Evolutionary conservation across 495 filamentous ascomycete genomes (phyloP).

Genomic region (Trichoderma orchidacearum): DNA sequence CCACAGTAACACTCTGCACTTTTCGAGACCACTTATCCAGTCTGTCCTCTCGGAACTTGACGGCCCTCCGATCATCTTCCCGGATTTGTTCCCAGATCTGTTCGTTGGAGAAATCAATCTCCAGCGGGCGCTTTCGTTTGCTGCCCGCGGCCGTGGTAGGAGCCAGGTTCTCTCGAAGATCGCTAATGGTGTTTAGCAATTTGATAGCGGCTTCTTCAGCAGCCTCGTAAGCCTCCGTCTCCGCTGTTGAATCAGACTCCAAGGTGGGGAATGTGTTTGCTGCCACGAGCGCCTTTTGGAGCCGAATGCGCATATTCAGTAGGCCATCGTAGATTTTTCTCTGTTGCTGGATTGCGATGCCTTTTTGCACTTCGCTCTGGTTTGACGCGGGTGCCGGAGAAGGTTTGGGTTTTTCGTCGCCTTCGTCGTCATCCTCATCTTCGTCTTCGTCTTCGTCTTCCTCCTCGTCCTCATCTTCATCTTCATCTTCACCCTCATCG

Average conservation of each 20-base stretch:
- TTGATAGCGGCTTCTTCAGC: constrained; percentile 82
- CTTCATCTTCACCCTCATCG: constrained; percentile 15
- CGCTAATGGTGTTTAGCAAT: constrained; percentile 66
- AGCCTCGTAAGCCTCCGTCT: constrained; percentile 43
- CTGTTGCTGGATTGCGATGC: constrained; percentile 70
- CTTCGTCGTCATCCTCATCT: neutral
- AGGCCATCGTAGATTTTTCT: constrained; percentile 74
- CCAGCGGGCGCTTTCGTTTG: constrained; percentile 46
- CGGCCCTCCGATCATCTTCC: constrained; percentile 40
- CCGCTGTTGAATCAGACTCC: constrained; percentile 20
- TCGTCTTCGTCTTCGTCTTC: constrained; percentile 24
- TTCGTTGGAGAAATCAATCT: constrained; percentile 36
- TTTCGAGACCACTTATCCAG: constrained; percentile 59
- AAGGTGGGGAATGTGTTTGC: constrained; percentile 56
- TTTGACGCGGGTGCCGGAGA: neutral
- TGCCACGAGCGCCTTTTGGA: constrained; percentile 79
- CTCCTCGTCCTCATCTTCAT: constrained; percentile 18
- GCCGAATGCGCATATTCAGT: constrained; percentile 72
- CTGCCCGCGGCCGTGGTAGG: constrained; percentile 18
- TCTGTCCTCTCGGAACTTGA: constrained; percentile 35
- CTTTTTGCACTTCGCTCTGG: constrained; percentile 70
- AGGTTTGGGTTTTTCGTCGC: neutral
- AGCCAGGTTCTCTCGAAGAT: constrained; percentile 4
- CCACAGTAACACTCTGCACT: constrained; percentile 22
- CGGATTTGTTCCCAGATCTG: constrained; percentile 65